These are phyloP conservation scores for Pluteus cervinus DNA, from an alignment of 768 basidiomycete genomes.

Conservation along the genomic window DNA sequence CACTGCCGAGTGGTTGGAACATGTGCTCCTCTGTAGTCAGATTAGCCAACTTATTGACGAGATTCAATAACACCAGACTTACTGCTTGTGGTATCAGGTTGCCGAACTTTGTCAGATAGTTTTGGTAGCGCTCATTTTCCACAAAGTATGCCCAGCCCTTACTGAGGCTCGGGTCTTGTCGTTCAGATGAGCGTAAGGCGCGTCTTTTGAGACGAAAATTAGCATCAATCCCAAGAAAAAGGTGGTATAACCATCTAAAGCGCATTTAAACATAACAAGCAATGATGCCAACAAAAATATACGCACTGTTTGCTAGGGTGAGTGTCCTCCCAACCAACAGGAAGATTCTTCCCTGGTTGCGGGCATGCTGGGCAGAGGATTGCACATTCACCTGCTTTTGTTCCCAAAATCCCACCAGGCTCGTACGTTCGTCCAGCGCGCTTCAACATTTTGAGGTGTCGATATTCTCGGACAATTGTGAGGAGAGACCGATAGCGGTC, in stretches of 20 bases:
- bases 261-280: too few species aligned
- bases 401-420: constrained; percentile 5
- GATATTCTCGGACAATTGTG: constrained; percentile 13
- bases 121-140: constrained; percentile 9
- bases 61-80: background rate
- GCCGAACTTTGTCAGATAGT: constrained; percentile 8
- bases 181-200: too few species aligned
- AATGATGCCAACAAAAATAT: background rate
- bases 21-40: constrained; percentile 15
- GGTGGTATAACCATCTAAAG: constrained; percentile 2
- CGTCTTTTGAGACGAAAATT: too few species aligned
- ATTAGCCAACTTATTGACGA: constrained; percentile 6
- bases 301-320: constrained; percentile 5
- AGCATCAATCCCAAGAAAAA: too few species aligned
- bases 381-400: constrained; percentile 12
- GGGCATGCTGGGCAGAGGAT: constrained; percentile 19
- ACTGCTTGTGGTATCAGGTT: constrained; percentile 7
- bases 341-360: constrained; percentile 14
- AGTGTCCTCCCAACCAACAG: constrained; percentile 9
- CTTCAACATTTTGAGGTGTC: constrained; percentile 15
- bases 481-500: constrained; percentile 13
- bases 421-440: constrained; percentile 11
- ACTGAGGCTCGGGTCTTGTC: too few species aligned
- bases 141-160: constrained; percentile 16
- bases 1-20: constrained; percentile 18